These are phyloP conservation scores for Ascoidea asiatica DNA, from an alignment of 805 yeast genomes.

Conservation along the genomic window DNA sequence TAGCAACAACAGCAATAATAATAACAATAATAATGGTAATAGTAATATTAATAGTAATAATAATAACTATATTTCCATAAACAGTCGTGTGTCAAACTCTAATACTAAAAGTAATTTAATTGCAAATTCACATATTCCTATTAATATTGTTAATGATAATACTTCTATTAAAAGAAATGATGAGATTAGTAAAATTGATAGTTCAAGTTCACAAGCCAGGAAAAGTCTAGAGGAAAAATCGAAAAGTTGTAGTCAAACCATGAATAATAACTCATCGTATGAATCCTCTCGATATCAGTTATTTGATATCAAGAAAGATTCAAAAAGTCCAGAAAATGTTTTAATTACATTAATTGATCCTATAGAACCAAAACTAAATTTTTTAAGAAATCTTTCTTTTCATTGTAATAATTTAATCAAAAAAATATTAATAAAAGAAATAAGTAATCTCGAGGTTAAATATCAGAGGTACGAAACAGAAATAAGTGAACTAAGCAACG, in stretches of 20 bases:
- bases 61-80: too few relatives aligned
- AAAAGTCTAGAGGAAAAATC: too few relatives aligned
- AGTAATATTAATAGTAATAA: too few relatives aligned
- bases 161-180: too few relatives aligned
- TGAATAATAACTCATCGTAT: too few relatives aligned
- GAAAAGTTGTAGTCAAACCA: too few relatives aligned
- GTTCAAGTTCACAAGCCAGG: too few relatives aligned
- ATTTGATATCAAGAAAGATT: neutral
- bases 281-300: neutral
- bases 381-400: slow-evolving; percentile 7
- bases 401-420: slow-evolving; percentile 7
- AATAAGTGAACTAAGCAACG: slow-evolving; percentile 13
- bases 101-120: too few relatives aligned
- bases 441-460: slow-evolving; percentile 5
- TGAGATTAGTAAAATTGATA: too few relatives aligned
- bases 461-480: slow-evolving; percentile 3
- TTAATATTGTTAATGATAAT: neutral
- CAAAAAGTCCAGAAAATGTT: neutral
- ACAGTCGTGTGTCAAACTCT: too few relatives aligned
- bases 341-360: slow-evolving; percentile 6
- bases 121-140: neutral
- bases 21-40: too few relatives aligned
- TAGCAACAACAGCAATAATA: too few relatives aligned
- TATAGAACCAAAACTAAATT: slow-evolving; percentile 4
- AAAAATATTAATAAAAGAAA: slow-evolving; percentile 8